Evolutionary conservation across 768 basidiomycete genomes (phyloP).

Genomic region (Auricularia auricula-judae): DNA sequence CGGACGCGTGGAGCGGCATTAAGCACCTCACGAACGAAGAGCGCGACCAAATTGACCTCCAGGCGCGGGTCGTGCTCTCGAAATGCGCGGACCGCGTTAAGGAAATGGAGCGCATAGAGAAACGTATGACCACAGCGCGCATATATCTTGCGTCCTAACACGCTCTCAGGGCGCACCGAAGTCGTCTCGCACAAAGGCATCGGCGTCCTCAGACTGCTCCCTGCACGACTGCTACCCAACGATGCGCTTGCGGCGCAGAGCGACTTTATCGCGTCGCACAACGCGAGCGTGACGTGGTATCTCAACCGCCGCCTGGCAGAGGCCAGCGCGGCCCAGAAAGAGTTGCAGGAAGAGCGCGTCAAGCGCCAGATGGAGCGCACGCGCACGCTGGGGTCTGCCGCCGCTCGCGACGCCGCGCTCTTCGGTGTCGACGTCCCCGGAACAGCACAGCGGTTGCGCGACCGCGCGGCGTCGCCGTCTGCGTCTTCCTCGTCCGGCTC

Average conservation of each 20-base stretch:
- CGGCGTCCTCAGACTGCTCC: constrained; percentile 59
- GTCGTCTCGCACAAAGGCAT: constrained; percentile 53
- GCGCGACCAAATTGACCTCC: constrained; percentile 90
- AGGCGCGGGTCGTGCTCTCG: constrained; percentile 75
- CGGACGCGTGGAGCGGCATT: constrained; percentile 50
- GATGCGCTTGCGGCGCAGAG: constrained; percentile 41
- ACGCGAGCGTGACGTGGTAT: constrained; percentile 86
- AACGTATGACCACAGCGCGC: constrained; percentile 44
- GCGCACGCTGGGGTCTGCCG: constrained; percentile 72
- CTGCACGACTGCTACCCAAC: constrained; percentile 52
- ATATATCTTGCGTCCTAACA: constrained; percentile 9
- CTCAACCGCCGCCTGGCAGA: constrained; percentile 72
- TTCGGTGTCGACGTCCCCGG: constrained; percentile 24
- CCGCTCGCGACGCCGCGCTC: constrained; percentile 48
- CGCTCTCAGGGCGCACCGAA: constrained; percentile 48
- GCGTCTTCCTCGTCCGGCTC: background rate
- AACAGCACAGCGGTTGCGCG: background rate
- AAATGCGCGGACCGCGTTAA: constrained; percentile 80
- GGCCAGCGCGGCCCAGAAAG: constrained; percentile 66
- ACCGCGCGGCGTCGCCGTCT: background rate
- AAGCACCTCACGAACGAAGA: constrained; percentile 78
- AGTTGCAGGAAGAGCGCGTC: constrained; percentile 90
- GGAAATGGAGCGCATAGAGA: constrained; percentile 81
- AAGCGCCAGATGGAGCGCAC: constrained; percentile 79
- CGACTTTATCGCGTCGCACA: constrained; percentile 78